phyloP scores from a whole-genome alignment of 345 rosid genomes.

The Dovyalis caffra region DNA sequence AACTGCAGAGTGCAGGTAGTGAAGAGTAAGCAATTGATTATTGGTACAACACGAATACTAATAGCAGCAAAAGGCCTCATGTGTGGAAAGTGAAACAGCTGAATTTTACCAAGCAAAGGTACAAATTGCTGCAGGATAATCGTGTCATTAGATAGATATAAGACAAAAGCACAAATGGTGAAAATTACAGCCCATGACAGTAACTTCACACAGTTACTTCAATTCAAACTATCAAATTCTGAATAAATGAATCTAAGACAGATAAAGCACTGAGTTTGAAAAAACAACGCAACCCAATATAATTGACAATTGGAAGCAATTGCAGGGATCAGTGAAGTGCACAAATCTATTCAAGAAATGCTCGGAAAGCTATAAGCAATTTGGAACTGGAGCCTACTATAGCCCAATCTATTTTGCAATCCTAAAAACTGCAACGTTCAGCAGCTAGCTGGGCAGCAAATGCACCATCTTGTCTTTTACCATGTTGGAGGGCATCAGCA shows the following conservation, averaged over 20 bases:
- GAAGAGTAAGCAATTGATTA: background rate
- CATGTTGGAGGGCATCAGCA: too few species aligned
- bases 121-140: background rate
- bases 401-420: background rate
- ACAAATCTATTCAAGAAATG: background rate
- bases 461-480: background rate
- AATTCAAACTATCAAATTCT: background rate
- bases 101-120: background rate
- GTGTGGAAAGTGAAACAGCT: background rate
- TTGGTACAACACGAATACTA: background rate
- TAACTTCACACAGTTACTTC: background rate
- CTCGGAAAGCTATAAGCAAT: background rate
- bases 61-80: background rate
- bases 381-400: background rate
- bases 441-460: background rate
- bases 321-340: background rate
- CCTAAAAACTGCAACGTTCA: background rate
- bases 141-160: background rate
- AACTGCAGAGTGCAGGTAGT: background rate
- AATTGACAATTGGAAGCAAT: background rate
- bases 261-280: background rate
- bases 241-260: background rate
- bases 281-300: background rate
- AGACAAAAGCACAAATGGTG: background rate
- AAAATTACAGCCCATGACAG: background rate